Evolutionary conservation across 176 grass and related monocot genomes (phyloP).

Genomic region (Cenchrus americanus): DNA sequence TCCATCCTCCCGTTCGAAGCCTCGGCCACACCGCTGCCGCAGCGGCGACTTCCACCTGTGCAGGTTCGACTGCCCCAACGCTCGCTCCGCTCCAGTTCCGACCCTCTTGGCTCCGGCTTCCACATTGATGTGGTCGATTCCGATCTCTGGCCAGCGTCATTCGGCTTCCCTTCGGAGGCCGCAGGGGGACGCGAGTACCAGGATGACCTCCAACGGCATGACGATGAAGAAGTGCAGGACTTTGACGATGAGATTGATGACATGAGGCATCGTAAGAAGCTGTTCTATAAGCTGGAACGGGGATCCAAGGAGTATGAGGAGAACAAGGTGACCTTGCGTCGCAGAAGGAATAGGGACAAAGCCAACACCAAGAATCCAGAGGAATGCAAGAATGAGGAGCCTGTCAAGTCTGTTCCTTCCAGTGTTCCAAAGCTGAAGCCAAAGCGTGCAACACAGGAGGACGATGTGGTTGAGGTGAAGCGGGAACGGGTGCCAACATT

Average conservation of each 20-base stretch:
- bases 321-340: conserved; percentile 50
- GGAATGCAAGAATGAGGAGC: conserved; percentile 41
- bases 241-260: conserved; percentile 68
- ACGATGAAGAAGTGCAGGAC: conserved; percentile 30
- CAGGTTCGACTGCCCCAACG: conserved; percentile 13
- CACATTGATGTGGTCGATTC: conserved; percentile 50
- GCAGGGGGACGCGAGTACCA: background rate
- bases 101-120: conserved; percentile 43
- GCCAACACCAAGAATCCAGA: conserved; percentile 35
- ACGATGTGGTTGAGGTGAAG: conserved; percentile 41
- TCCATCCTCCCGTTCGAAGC: background rate
- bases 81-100: conserved; percentile 15
- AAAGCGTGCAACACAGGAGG: conserved; percentile 15
- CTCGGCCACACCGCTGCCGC: background rate
- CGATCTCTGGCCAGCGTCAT: conserved; percentile 47
- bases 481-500: conserved; percentile 54
- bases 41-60: background rate
- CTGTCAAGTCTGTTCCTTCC: conserved; percentile 14
- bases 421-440: conserved; percentile 21
- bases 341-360: conserved; percentile 33
- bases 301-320: conserved; percentile 74
- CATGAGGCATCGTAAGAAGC: conserved; percentile 62
- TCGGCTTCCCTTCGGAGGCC: background rate
- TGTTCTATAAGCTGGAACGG: conserved; percentile 70
- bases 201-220: conserved; percentile 26